Conservation (phyloP, 2,329 filamentous ascomycete species). For the Mycosphaerella arachidis region DNA sequence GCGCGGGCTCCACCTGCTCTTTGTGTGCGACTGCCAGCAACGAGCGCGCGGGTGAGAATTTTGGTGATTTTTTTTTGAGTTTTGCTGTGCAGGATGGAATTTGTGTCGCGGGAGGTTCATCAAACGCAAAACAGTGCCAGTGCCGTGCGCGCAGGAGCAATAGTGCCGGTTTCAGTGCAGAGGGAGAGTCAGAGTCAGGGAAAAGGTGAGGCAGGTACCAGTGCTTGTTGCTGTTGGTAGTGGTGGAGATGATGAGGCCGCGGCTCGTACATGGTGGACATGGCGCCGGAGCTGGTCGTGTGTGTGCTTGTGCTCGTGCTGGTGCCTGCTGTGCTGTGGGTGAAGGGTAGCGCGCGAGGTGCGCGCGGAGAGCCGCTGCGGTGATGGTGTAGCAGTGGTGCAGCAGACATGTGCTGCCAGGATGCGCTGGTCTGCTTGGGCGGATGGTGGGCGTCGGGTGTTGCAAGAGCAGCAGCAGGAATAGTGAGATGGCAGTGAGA, state of each 20-base stretch:
- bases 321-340: neutral
- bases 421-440: neutral
- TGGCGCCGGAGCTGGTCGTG: neutral
- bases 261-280: conserved; percentile 2
- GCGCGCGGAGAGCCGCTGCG: neutral
- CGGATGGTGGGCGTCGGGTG: neutral
- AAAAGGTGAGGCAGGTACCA: conserved; percentile 4
- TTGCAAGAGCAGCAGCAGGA: neutral
- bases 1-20: neutral
- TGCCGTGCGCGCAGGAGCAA: conserved; percentile 8
- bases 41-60: neutral
- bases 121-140: conserved; percentile 18
- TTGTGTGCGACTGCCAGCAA: neutral
- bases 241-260: neutral
- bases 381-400: neutral
- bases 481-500: neutral
- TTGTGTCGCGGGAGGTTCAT: conserved; percentile 16
- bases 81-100: conserved; percentile 16
- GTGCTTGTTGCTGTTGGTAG: neutral
- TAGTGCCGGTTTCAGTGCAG: conserved; percentile 2
- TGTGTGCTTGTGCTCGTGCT: neutral
- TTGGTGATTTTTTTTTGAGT: conserved; percentile 15
- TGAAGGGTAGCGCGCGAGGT: neutral
- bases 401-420: neutral
- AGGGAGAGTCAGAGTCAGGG: conserved; percentile 7